Conservation (phyloP, 768 basidiomycete species). For the Tulasnella sp. region DNA sequence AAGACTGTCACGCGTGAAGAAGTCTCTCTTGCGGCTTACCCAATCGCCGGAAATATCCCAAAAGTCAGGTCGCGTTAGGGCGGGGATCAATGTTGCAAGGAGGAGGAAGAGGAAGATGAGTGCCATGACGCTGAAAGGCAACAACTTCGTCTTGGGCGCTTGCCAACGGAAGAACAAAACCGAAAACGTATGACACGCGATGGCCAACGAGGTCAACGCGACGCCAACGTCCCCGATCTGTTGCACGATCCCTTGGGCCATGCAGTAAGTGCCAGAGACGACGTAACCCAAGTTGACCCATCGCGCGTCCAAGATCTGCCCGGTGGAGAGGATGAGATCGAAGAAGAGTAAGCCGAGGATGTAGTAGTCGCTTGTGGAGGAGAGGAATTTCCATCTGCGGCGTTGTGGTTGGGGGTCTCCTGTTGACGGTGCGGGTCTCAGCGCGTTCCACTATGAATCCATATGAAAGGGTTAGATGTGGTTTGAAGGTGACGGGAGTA, state of each 20-base stretch:
- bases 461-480: no score
- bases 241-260: constrained; percentile 31
- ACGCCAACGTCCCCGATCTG: constrained; percentile 34
- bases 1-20: no score
- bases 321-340: constrained; percentile 25
- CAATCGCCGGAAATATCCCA: neutral
- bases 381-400: neutral
- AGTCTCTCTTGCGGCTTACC: neutral
- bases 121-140: constrained; percentile 27
- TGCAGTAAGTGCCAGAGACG: constrained; percentile 26
- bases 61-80: neutral
- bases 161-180: constrained; percentile 30
- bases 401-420: neutral
- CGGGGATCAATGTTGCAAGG: constrained; percentile 19
- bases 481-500: no score
- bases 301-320: constrained; percentile 30
- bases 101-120: constrained; percentile 33
- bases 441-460: no score
- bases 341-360: constrained; percentile 24
- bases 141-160: constrained; percentile 24
- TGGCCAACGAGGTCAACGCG: constrained; percentile 29
- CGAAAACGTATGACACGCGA: constrained; percentile 33
- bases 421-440: no score
- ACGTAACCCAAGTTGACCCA: constrained; percentile 28
- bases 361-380: constrained; percentile 24